phyloP scores from a whole-genome alignment of 1,139 yeast genomes.

The Hanseniaspora gamundiae region DNA sequence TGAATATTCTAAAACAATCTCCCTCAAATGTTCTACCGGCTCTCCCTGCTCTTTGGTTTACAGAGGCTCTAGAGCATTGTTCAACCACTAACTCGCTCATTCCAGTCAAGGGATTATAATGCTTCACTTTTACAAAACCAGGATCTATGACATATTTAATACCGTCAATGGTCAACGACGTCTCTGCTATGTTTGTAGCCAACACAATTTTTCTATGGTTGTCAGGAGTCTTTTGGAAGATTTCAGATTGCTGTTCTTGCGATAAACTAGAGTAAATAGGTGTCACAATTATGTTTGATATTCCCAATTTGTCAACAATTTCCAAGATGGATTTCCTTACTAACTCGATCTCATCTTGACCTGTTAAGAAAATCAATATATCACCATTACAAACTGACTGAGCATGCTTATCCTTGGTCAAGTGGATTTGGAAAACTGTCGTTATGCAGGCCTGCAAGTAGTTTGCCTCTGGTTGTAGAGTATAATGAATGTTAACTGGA shows the following conservation, averaged over 20 bases:
- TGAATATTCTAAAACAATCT: constrained; percentile 76
- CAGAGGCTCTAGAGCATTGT: constrained; percentile 90
- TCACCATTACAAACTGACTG: constrained; percentile 41
- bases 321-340: constrained; percentile 63
- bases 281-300: constrained; percentile 53
- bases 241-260: constrained; percentile 62
- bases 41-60: constrained; percentile 92
- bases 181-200: constrained; percentile 95
- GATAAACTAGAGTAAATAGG: constrained; percentile 93
- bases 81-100: constrained; percentile 80
- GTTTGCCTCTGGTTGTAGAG: constrained; percentile 81
- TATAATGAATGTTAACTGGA: constrained; percentile 80
- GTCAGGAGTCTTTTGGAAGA: constrained; percentile 78
- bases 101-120: constrained; percentile 69
- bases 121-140: constrained; percentile 85
- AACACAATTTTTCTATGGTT: constrained; percentile 76
- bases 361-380: constrained; percentile 80
- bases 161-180: constrained; percentile 90
- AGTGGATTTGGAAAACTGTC: constrained; percentile 69
- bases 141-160: constrained; percentile 82
- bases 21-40: constrained; percentile 98
- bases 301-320: constrained; percentile 45
- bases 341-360: constrained; percentile 88
- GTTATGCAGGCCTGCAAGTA: constrained; percentile 81
- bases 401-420: constrained; percentile 40